Base-by-base conservation (phyloP, 768 basidiomycete genomes). In the Mycena albidolilacea region DNA sequence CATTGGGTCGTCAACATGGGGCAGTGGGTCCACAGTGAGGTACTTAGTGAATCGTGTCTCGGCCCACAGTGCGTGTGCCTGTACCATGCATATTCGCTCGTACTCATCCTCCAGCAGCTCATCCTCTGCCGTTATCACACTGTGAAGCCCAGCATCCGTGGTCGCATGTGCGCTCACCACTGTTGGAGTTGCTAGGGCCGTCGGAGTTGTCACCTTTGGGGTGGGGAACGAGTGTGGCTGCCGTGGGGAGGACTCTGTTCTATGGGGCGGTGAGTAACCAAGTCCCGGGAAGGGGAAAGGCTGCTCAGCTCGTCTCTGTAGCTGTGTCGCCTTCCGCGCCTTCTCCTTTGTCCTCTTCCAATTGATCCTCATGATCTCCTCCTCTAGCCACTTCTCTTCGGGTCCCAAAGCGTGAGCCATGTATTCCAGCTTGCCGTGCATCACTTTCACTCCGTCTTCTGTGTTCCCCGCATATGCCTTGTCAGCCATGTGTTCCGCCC, bases 11-110 rank as follows among this genome's bases (percentile, higher is more conserved):
- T 54, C 68, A 62, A 60, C 5, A 1, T 69, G 50, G 23, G 15
- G 1, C 0, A 52, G 14, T 0, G 41, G 11, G 10, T 73, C 67
- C 6, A 73, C 30, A 10, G 41, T 30, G 55, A 73, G 72, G 67
- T 73, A 73, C 48, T 58, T 67, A 50, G 71, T 59, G 15, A 67
- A 72, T 17, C 64, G 23, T 8, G 59, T 37, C 39, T 72, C 71
- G 1, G 50, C 55, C 71, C 71, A 67, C 2, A 65, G 71, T 64
- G 66, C n/a, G 50, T 48, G 37, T 1, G 66, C 52, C n/a, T 62
- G 65, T 12, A 67, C 0, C 19, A 50, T 4, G 48, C 46, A 21
- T 23, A 70, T 70, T n/a, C 68, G 63, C 43, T n/a, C 30, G 17
- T 54, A 39, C 23, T 70, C 72, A 4, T 70, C 52, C 44, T 73